A percentile compares a stretch with the other conserved stretches of the same genome.
Evolutionary conservation across 371 early-diverging fungal species (phyloP).

Genomic region (Mucor circinelloides): DNA sequence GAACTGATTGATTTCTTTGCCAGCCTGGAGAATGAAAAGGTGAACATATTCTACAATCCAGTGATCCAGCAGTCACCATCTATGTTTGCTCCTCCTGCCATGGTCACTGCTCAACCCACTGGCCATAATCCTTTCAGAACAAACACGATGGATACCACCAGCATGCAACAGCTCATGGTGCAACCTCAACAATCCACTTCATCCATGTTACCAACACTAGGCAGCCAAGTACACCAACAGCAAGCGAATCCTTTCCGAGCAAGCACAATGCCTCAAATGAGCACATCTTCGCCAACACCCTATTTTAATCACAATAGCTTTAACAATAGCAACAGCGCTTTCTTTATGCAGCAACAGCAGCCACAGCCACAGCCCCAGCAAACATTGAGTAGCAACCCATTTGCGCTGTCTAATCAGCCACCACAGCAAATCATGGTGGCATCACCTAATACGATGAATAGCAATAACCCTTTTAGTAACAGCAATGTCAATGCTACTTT

Average conservation of each 20-base stretch:
- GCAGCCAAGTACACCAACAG: background rate
- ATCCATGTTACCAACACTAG: background rate
- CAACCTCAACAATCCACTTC: conserved; percentile 9
- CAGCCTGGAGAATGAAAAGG: conserved; percentile 68
- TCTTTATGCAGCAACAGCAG: background rate
- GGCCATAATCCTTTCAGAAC: conserved; percentile 25
- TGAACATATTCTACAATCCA: conserved; percentile 46
- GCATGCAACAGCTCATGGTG: background rate
- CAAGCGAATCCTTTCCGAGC: conserved; percentile 31
- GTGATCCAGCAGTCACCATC: background rate
- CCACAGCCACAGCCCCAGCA: background rate
- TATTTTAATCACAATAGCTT: too few species aligned
- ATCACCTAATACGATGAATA: background rate
- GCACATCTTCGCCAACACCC: background rate
- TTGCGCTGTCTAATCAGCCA: background rate
- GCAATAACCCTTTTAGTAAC: background rate
- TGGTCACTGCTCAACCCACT: background rate
- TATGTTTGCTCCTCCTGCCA: background rate
- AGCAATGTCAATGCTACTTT: background rate
- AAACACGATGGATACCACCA: background rate
- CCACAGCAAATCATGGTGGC: background rate
- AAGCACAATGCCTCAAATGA: conserved; percentile 19
- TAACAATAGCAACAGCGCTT: background rate
- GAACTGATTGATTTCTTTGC: conserved; percentile 76
- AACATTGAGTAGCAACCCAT: background rate